Evolutionary conservation across 176 grass and related monocot species (phyloP).

Genomic region (Saccharum spontaneum): DNA sequence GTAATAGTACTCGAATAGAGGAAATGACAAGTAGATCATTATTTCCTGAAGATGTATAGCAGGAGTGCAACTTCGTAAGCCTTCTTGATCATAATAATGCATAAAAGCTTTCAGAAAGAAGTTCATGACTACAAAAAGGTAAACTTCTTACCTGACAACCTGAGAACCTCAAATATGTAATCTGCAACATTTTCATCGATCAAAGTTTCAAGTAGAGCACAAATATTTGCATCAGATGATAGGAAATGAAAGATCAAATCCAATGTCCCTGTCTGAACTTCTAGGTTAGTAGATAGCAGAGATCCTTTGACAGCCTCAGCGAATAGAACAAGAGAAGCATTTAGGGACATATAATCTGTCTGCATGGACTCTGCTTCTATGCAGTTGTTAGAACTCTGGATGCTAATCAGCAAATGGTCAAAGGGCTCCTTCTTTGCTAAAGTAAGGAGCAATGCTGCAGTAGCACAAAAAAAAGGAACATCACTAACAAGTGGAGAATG

Average conservation of each 20-base stretch:
- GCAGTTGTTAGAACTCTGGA: constrained; percentile 33
- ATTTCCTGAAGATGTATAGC: constrained; percentile 63
- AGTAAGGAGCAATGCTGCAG: constrained; percentile 81
- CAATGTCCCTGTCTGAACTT: constrained; percentile 77
- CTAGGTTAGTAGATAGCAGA: constrained; percentile 74
- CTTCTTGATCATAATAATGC: constrained; percentile 24
- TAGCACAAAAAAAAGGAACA: constrained; percentile 32
- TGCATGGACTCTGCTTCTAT: constrained; percentile 48
- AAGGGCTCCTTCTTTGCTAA: constrained; percentile 64
- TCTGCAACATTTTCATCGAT: constrained; percentile 79
- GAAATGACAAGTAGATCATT: constrained; percentile 72
- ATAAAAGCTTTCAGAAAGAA: constrained; percentile 4
- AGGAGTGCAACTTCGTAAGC: constrained; percentile 28
- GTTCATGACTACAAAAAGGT: constrained; percentile 24
- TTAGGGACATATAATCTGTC: constrained; percentile 29
- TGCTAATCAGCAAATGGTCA: constrained; percentile 44
- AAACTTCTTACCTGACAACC: constrained; percentile 66
- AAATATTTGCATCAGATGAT: constrained; percentile 55
- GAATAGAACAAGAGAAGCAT: constrained; percentile 62
- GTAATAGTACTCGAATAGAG: constrained; percentile 70
- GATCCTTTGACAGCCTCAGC: constrained; percentile 94
- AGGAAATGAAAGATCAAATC: constrained; percentile 89
- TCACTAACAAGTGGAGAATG: constrained; percentile 18
- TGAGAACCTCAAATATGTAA: constrained; percentile 91
- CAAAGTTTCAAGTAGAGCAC: constrained; percentile 69